Evolutionary conservation across 306 rosid species (phyloP), one percentile per base, ranked within the genome.

Genomic region (Quercus engelmannii): DNA sequence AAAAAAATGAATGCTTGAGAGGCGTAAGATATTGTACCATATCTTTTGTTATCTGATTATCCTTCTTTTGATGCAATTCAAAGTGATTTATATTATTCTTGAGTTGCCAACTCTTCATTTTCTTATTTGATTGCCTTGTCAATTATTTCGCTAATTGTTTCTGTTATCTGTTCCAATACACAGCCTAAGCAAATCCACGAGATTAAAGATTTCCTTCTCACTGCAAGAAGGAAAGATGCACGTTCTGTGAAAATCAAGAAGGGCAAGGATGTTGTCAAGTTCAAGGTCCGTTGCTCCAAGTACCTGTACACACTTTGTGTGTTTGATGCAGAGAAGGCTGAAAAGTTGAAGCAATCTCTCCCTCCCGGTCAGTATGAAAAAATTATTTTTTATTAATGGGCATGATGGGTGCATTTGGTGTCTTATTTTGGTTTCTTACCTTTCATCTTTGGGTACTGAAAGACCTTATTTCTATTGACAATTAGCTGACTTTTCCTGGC

Each of bases 101-200:
- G 14, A 49, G 5, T 11, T 49, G 54, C 54, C 17, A 49, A 49
- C 54, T 49, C 54, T 49, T 49, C 54, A 49, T 49, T 49, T 12
- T 35, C 5, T n/a, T 9, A 4, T 19, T 67, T n/a, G 9, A 35
- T 38, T 63, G 3, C 6, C 30, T 18, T 19, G 15, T 35, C 23
- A n/a, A 3, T 7, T 19, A 7, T 18, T n/a, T 18, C 19, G 17
- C 41, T 63, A 63, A 63, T 19, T 13, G 15, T 67, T 31, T 33
- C 5, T 21, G 30, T 67, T 1, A 0, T 9, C 7, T 19, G 71
- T 67, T 33, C 6, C 71, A 30, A 33, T 3, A 3, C 72, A 25
- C 85, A 93, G 98, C 98, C 98, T 55, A 93, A 93, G 90, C 97
- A 93, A 90, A 91, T 93, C 76, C 94, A 87, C 0, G 98, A 93